A percentile compares a stretch with the other conserved stretches of the same genome.
phyloP scores from a whole-genome alignment of 305 asterid genomes.

The Withania somnifera region DNA sequence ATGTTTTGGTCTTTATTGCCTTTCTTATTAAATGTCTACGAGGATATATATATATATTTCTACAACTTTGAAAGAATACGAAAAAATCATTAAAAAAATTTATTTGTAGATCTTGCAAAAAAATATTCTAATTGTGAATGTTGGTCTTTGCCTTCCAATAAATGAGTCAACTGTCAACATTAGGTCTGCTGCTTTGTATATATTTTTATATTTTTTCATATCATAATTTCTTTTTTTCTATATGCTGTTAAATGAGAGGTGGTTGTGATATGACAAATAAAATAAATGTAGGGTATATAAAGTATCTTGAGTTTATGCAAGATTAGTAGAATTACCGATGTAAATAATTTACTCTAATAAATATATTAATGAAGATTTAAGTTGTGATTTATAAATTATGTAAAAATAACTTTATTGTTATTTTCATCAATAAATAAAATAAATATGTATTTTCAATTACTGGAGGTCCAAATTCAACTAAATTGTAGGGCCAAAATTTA shows the following conservation, averaged over 20 bases:
- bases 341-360: neutral
- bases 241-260: neutral
- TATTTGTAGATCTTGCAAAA: neutral
- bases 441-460: neutral
- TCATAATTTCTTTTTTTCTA: neutral
- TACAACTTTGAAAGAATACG: neutral
- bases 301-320: no score
- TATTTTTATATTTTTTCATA: neutral
- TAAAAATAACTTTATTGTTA: neutral
- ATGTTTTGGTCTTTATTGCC: no score
- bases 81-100: neutral
- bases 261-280: neutral
- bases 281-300: no score
- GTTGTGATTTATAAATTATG: neutral
- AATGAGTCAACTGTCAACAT: constrained; percentile 1
- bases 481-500: neutral
- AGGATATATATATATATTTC: neutral
- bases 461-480: neutral
- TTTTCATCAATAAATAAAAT: neutral
- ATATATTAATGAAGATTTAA: accelerated
- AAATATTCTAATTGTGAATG: neutral
- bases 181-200: neutral
- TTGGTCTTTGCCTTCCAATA: neutral
- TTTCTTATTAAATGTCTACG: neutral
- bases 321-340: no score